Conservation (phyloP, 345 rosid genomes). For the Syzygium oleosum region DNA sequence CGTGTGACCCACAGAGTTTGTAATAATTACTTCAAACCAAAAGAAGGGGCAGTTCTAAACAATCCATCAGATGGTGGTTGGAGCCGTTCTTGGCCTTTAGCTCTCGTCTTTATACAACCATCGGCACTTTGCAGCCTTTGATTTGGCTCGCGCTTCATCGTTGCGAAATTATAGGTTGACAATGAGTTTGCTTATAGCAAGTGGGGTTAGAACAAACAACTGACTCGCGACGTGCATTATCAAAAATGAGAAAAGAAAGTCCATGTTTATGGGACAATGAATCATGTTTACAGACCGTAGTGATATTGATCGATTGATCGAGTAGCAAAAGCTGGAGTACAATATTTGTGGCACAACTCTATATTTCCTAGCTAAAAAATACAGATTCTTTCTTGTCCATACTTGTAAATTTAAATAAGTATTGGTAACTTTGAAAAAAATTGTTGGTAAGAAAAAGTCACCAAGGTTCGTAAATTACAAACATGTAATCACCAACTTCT, state of each 20-base stretch:
- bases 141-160: neutral
- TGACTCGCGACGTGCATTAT: neutral
- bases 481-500: neutral
- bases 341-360: neutral
- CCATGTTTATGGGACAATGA: neutral
- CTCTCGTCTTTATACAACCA: neutral
- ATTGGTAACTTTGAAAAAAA: neutral
- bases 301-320: neutral
- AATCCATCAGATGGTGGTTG: neutral
- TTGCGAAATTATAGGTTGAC: neutral
- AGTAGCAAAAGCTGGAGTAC: neutral
- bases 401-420: neutral
- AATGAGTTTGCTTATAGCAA: neutral
- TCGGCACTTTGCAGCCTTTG: neutral
- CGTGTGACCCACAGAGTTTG: neutral
- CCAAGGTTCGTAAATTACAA: too few relatives aligned
- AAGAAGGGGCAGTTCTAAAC: neutral
- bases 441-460: neutral
- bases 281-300: neutral
- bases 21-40: neutral
- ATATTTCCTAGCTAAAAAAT: neutral
- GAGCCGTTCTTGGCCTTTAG: neutral
- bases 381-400: neutral
- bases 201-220: neutral
- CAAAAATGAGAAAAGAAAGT: neutral